Evolutionary conservation across 148 eudicot genomes (phyloP).

Genomic region (Chenopodium formosanum): DNA sequence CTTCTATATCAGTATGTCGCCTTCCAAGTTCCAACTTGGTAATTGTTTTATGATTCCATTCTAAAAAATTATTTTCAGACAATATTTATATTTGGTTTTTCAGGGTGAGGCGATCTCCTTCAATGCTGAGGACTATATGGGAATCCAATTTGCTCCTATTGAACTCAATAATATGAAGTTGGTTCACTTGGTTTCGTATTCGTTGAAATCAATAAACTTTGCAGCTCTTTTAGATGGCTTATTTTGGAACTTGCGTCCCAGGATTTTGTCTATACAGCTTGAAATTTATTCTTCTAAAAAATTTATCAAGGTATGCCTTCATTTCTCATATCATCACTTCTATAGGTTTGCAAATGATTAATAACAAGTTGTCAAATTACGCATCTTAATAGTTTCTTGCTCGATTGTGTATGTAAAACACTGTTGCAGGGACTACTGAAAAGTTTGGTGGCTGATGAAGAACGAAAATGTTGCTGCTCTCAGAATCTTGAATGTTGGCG

Average conservation of each 20-base stretch:
- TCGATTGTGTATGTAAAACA: not conserved
- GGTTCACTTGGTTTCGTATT: not conserved
- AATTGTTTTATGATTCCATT: not conserved
- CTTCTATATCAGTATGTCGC: slow-evolving; percentile 11
- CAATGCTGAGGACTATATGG: slow-evolving; percentile 1
- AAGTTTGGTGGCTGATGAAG: slow-evolving; percentile 15
- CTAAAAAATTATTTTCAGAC: not conserved
- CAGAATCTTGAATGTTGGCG: slow-evolving; percentile 26
- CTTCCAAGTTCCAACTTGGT: slow-evolving; percentile 1
- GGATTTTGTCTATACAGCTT: slow-evolving; percentile 13
- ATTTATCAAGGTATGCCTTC: slow-evolving; percentile 25
- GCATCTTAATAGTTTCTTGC: not conserved
- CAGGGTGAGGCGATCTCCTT: slow-evolving; percentile 11
- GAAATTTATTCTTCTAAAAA: slow-evolving; percentile 2
- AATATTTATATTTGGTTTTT: not conserved
- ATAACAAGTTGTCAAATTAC: not conserved
- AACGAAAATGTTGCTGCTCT: slow-evolving; percentile 7
- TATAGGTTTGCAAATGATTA: not conserved
- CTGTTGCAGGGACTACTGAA: slow-evolving; percentile 15
- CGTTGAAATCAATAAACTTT: slow-evolving; percentile 1
- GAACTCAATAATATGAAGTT: slow-evolving; percentile 21
- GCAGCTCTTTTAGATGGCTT: slow-evolving; percentile 25
- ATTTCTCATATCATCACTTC: not conserved
- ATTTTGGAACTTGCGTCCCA: slow-evolving; percentile 17
- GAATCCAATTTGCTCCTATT: slow-evolving; percentile 13